phyloP scores from a whole-genome alignment of 352 stramenopile species.

The Phytophthora sp. region DNA sequence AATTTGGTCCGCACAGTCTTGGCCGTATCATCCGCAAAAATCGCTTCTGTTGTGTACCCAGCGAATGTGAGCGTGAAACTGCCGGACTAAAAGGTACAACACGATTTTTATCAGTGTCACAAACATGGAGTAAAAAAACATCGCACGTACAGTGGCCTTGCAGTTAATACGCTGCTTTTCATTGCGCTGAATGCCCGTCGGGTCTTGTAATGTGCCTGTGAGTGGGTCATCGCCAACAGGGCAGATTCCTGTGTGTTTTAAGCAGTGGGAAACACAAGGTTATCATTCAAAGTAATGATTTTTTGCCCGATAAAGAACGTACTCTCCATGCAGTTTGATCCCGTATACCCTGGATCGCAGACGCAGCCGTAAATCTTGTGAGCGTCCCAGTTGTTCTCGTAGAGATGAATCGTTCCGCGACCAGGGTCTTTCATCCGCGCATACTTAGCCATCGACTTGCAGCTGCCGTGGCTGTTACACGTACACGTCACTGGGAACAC shows the following conservation, averaged over 20 bases:
- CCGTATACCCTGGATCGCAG: conserved; percentile 82
- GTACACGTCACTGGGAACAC: conserved; percentile 60
- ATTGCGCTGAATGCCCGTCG: conserved; percentile 69
- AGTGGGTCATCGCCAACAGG: conserved; percentile 87
- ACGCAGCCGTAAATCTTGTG: conserved; percentile 86
- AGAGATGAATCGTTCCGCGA: conserved; percentile 50
- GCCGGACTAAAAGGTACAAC: conserved; percentile 43
- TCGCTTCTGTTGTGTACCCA: conserved; percentile 74
- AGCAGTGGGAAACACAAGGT: too few relatives aligned
- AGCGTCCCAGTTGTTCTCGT: conserved; percentile 83
- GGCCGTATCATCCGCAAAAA: conserved; percentile 61
- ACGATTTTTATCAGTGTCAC: neutral
- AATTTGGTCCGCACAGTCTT: conserved; percentile 59
- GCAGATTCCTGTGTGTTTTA: conserved; percentile 55
- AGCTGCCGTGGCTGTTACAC: conserved; percentile 85
- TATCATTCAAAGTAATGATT: too few relatives aligned
- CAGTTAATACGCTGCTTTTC: conserved; percentile 73
- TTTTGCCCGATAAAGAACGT: too few relatives aligned
- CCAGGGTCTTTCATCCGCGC: conserved; percentile 69
- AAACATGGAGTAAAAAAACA: neutral
- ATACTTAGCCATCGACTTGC: conserved; percentile 72
- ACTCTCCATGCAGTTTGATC: conserved; percentile 75
- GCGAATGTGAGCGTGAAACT: conserved; percentile 88
- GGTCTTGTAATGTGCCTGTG: conserved; percentile 72
- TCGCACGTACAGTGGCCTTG: conserved; percentile 63